phyloP scores from a whole-genome alignment of 352 stramenopile species.

The Peronospora belbahrii region DNA sequence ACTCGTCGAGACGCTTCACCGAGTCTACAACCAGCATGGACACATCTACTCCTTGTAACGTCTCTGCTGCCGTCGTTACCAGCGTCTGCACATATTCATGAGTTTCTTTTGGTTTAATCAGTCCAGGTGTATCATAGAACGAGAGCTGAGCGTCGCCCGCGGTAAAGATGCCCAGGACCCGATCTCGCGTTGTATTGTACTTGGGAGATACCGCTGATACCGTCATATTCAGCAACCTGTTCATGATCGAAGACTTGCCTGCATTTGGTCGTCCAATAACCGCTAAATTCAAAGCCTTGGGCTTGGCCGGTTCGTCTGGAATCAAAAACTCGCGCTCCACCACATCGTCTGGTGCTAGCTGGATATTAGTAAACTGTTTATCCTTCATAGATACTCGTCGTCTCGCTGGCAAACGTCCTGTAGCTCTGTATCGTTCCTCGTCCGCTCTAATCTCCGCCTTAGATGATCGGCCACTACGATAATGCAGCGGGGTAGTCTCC shows the following conservation, averaged over 20 bases:
- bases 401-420: conserved; percentile 20
- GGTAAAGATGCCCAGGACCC: conserved; percentile 71
- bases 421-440: conserved; percentile 8
- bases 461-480: conserved; percentile 14
- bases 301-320: conserved; percentile 57
- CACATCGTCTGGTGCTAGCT: conserved; percentile 50
- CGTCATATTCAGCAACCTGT: conserved; percentile 66
- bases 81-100: conserved; percentile 78
- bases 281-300: conserved; percentile 63
- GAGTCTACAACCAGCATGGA: conserved; percentile 82
- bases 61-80: conserved; percentile 70
- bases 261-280: conserved; percentile 84
- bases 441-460: conserved; percentile 15
- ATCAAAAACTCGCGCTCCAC: conserved; percentile 66
- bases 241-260: conserved; percentile 85
- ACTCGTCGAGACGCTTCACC: conserved; percentile 74
- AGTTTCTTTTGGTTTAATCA: conserved; percentile 83
- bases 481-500: conserved; percentile 10
- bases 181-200: conserved; percentile 84
- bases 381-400: conserved; percentile 38
- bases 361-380: conserved; percentile 69
- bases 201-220: conserved; percentile 82
- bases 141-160: conserved; percentile 65
- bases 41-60: conserved; percentile 74
- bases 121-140: conserved; percentile 82